These are phyloP conservation scores for Verticillium klebahnii DNA, from an alignment of 2,329 filamentous ascomycete genomes.

Conservation along the genomic window DNA sequence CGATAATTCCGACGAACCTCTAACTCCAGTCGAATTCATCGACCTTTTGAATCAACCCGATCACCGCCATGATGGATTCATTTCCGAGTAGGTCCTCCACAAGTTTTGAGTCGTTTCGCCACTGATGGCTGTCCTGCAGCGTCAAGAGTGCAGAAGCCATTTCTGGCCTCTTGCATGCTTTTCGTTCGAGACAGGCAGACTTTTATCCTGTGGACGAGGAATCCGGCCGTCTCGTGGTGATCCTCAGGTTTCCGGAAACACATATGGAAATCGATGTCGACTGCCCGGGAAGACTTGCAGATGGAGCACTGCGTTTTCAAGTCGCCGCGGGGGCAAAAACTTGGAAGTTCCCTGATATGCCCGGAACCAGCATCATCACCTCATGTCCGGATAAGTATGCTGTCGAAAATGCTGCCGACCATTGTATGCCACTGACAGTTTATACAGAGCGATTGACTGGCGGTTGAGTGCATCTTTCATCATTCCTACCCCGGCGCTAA, in stretches of 20 bases:
- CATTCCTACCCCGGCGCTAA: neutral
- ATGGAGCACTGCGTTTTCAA: neutral
- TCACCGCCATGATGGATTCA: neutral
- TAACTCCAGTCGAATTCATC: neutral
- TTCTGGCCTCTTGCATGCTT: neutral
- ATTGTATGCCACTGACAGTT: neutral
- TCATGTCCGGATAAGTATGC: neutral
- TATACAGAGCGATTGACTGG: neutral
- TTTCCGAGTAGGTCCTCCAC: neutral
- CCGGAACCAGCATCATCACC: neutral
- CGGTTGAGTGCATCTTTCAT: neutral
- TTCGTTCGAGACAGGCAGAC: neutral
- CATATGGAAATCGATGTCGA: conserved; percentile 3
- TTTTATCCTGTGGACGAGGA: neutral
- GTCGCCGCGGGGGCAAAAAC: neutral
- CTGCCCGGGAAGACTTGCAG: neutral
- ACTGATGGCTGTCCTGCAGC: neutral
- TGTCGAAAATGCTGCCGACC: no score
- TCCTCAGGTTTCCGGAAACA: neutral
- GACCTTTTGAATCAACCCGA: neutral
- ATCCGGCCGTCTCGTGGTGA: neutral
- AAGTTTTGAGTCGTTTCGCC: neutral
- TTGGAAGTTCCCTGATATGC: neutral
- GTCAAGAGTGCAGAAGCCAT: no score
- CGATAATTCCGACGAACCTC: no score